Base-by-base conservation (phyloP, 768 basidiomycete genomes). In the Rhizopogon roseolus region DNA sequence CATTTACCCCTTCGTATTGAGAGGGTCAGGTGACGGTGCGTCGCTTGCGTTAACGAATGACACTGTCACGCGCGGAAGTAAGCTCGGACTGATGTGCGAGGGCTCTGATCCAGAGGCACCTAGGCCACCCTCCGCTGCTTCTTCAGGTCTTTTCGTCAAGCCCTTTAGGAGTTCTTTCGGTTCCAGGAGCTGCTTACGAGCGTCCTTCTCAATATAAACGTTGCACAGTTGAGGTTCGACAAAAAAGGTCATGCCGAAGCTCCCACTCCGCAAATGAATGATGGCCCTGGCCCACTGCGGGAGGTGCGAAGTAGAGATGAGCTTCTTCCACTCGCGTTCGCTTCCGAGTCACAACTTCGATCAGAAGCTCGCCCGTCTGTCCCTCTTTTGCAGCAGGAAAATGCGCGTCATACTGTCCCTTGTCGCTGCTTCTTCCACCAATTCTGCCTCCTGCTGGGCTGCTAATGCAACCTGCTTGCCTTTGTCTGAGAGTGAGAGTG, bases 221-320 rank as follows among this genome's bases (percentile, higher is more conserved):
- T 45, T 29, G 63, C 81, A 82, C 2, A 81, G 22, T 0, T 60
- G 55, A 2, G 69, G 66, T 3, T 62, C 64, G 6, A 66, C 49
- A 5, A 80, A 64, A 29, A 6, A 75, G 16, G n/a, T 69, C 64
- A 1, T 75, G 72, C 1, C 82, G 82, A 1, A 85, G 59, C 41
- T 80, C 79, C 71, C 76, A 77, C 52, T 81, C 77, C 6, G 74
- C 80, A 40, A 65, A 43, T 0, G 84, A 85, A 60, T 86, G 84
- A 59, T 80, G 59, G 0, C 85, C 84, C 0, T 13, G 0, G 5
- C 82, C 84, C 6, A 73, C 55, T 34, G 71, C 59, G 0, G 41
- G 37, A 0, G 74, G 71, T 2, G 73, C 72, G 49, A 85, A 55
- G 52, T 81, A 79, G 16, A 84, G 67, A 60, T 84, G 80, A 1